phyloP scores from a whole-genome alignment of 345 rosid genomes.

The Eucalyptus microcorys region DNA sequence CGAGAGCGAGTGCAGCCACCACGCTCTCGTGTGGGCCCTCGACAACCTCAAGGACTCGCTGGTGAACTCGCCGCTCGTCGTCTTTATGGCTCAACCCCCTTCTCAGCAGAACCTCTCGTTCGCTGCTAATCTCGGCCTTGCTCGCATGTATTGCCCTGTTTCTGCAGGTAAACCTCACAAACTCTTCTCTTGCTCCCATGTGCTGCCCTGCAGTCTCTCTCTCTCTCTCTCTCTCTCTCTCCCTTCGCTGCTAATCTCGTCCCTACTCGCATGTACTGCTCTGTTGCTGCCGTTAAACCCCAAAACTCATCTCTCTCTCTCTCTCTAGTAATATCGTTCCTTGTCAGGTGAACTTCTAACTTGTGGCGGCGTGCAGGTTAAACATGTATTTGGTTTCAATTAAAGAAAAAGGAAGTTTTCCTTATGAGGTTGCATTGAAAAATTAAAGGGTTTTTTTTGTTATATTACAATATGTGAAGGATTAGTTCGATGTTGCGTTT shows the following conservation, averaged over 20 bases:
- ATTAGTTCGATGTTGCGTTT: background rate
- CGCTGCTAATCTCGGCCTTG: constrained; percentile 20
- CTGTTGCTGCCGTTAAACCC: constrained; percentile 5
- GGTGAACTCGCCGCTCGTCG: constrained; percentile 1
- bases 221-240: background rate
- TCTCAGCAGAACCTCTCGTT: constrained; percentile 1
- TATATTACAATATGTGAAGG: background rate
- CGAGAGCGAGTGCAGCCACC: constrained; percentile 34
- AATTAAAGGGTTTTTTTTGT: background rate
- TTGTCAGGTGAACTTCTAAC: background rate
- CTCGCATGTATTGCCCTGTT: constrained; percentile 18
- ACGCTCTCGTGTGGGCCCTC: constrained; percentile 39
- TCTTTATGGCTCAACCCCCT: constrained; percentile 31
- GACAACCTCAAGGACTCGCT: constrained; percentile 24
- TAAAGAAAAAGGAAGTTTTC: background rate
- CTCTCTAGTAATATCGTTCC: background rate
- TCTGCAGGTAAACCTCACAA: constrained; percentile 1
- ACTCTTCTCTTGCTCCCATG: background rate
- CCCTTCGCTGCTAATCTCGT: constrained; percentile 17
- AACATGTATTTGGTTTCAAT: background rate
- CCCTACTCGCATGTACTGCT: constrained; percentile 15
- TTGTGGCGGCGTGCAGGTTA: background rate
- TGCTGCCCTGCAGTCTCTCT: background rate
- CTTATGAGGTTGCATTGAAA: background rate
- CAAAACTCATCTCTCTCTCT: background rate